Percentiles rank a stretch among this genome's conserved stretches.
Conservation (phyloP, 2,329 filamentous ascomycete species). For the Fusarium sulawesiense region DNA sequence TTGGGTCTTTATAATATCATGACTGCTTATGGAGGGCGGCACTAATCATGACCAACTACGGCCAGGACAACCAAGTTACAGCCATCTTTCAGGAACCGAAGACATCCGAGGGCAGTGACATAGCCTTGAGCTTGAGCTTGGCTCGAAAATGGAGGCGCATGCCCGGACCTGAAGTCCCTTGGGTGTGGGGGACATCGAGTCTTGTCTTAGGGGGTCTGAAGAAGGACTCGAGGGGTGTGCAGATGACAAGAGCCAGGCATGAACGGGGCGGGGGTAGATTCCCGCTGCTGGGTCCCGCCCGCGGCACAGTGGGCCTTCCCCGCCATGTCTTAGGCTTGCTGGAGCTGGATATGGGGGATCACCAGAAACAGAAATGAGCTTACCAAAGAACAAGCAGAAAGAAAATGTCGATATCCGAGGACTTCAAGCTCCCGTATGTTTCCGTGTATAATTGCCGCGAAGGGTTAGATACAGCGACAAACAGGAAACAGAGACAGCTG, state of each 20-base stretch:
- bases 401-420: conserved; percentile 28
- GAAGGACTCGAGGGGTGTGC: conserved; percentile 16
- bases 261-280: conserved; percentile 41
- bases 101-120: conserved; percentile 41
- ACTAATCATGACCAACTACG: conserved; percentile 36
- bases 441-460: conserved; percentile 28
- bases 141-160: conserved; percentile 26
- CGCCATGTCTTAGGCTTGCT: conserved; percentile 18
- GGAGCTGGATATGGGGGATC: conserved; percentile 18
- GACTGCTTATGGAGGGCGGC: conserved; percentile 16
- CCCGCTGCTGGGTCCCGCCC: conserved; percentile 36
- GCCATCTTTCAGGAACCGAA: conserved; percentile 42
- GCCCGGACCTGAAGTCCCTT: conserved; percentile 32
- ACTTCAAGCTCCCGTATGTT: conserved; percentile 8
- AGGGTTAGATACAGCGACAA: conserved; percentile 11
- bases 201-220: conserved; percentile 24
- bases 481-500: neutral
- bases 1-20: conserved; percentile 45
- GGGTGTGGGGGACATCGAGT: conserved; percentile 31
- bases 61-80: conserved; percentile 30
- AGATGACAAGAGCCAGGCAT: conserved; percentile 23
- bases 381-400: conserved; percentile 37
- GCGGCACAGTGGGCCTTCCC: conserved; percentile 37
- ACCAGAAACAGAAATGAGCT: conserved; percentile 29
- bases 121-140: conserved; percentile 5